These are phyloP conservation scores for Athelia sp. DNA, from an alignment of 1,284 basidiomycete genomes.

Conservation along the genomic window DNA sequence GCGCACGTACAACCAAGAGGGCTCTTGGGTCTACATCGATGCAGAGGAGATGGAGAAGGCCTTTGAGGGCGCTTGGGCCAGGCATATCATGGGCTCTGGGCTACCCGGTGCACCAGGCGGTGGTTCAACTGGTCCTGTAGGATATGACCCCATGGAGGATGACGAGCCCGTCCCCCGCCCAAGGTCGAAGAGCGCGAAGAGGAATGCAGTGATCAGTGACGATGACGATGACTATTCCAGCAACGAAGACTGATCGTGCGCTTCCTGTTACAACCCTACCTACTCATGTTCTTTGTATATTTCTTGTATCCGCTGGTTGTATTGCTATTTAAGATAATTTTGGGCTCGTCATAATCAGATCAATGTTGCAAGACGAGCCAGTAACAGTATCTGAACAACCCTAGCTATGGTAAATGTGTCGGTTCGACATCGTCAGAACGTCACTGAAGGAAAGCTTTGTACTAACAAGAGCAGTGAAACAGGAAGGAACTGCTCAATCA, in stretches of 20 bases:
- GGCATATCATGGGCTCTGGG: constrained; percentile 55
- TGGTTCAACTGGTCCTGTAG: constrained; percentile 33
- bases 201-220: constrained; percentile 72
- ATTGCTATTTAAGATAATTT: too few species aligned
- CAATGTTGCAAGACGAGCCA: too few species aligned
- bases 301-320: too few species aligned
- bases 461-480: too few species aligned
- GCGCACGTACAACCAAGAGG: constrained; percentile 84
- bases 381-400: too few species aligned
- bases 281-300: neutral
- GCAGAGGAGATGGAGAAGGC: constrained; percentile 90
- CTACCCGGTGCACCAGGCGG: constrained; percentile 64
- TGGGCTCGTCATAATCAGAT: too few species aligned
- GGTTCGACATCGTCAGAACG: too few species aligned
- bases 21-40: constrained; percentile 90
- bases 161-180: constrained; percentile 57
- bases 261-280: too few species aligned
- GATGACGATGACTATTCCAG: constrained; percentile 38
- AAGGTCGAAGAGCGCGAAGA: constrained; percentile 44
- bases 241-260: neutral
- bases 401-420: too few species aligned
- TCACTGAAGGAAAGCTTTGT: too few species aligned
- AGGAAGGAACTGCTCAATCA: too few species aligned
- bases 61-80: constrained; percentile 63
- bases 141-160: constrained; percentile 68